Evolutionary conservation across 2,329 filamentous ascomycete genomes (phyloP).

Genomic region (Phialophora macrospora): DNA sequence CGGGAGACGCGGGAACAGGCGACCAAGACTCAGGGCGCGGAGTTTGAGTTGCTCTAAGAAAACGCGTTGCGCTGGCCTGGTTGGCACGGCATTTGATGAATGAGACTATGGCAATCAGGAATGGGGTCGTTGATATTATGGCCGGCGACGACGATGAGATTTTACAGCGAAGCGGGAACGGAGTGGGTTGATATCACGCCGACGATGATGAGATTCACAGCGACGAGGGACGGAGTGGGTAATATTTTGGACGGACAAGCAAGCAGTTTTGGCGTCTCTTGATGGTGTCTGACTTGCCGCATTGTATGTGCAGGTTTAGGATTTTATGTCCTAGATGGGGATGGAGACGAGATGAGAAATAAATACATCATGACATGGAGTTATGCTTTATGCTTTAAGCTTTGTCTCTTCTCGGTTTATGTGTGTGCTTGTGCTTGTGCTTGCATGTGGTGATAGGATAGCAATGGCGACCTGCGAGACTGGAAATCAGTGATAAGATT

Average conservation of each 20-base stretch:
- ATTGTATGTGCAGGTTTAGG: neutral
- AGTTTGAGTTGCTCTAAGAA: constrained; percentile 20
- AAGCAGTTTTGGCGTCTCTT: neutral
- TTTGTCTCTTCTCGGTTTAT: no score
- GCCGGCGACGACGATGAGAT: neutral
- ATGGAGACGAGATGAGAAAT: neutral
- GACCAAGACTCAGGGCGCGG: constrained; percentile 8
- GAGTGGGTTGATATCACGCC: no score
- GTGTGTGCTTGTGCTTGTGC: neutral
- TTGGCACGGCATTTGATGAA: neutral
- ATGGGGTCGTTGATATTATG: neutral
- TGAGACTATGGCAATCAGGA: neutral
- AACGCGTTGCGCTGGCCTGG: neutral
- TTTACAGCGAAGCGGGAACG: neutral
- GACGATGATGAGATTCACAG: neutral
- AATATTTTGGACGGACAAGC: neutral
- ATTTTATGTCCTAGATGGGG: neutral
- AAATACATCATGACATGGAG: neutral
- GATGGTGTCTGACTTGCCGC: neutral
- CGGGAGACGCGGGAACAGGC: constrained; percentile 20
- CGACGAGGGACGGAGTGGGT: neutral
- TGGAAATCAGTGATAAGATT: neutral
- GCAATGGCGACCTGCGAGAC: neutral
- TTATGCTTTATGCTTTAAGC: no score
- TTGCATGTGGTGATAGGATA: neutral